Conservation (phyloP, 208 protist species). For the Porcisia deanei region DNA sequence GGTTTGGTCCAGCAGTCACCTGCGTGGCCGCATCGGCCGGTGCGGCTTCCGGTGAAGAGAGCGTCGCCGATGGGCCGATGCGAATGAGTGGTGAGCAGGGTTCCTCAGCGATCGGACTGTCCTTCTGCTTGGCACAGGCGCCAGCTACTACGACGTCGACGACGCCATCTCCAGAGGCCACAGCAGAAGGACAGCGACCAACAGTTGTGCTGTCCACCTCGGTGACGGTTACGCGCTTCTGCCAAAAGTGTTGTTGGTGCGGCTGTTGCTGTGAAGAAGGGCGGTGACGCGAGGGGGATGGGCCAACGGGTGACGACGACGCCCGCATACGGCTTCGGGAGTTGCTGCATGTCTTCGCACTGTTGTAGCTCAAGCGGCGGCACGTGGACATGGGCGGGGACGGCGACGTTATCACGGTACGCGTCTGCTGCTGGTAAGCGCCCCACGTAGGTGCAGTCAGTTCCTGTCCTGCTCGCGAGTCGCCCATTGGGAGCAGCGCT, state of each 20-base stretch:
- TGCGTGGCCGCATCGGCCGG: neutral
- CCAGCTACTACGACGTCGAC: neutral
- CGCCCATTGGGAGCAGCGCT: neutral
- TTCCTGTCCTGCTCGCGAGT: neutral
- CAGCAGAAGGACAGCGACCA: neutral
- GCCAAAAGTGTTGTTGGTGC: slow-evolving; percentile 12
- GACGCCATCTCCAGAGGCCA: neutral
- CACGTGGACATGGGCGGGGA: slow-evolving; percentile 29
- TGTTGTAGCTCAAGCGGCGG: slow-evolving; percentile 32
- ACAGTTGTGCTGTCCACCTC: neutral
- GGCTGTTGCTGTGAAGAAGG: neutral
- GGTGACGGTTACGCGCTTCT: neutral
- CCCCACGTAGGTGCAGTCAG: neutral
- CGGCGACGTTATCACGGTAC: slow-evolving; percentile 6
- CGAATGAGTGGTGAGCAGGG: slow-evolving; percentile 2
- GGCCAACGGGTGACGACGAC: neutral
- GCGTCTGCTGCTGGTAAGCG: neutral
- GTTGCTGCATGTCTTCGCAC: slow-evolving; percentile 17
- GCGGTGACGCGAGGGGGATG: neutral
- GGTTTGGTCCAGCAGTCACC: neutral
- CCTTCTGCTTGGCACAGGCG: neutral
- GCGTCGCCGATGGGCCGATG: neutral
- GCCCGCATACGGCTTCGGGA: slow-evolving; percentile 11
- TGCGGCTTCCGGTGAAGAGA: neutral
- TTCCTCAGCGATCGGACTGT: neutral